phyloP scores from a whole-genome alignment of 106 monocot species.

The Alisma plantagoaquatica region DNA sequence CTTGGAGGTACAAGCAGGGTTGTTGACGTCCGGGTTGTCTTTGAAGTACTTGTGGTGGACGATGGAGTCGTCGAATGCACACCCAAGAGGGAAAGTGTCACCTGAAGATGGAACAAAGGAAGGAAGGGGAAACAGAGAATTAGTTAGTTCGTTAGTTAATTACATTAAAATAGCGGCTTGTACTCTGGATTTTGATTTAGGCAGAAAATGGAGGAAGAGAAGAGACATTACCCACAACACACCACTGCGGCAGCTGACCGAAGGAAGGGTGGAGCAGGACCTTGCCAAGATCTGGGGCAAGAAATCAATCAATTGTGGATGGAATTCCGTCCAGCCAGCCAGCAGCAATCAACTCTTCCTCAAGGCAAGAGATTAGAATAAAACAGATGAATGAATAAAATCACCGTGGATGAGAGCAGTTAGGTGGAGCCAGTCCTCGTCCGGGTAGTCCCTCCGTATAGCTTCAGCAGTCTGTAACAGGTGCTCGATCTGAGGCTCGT shows the following conservation, averaged over 20 bases:
- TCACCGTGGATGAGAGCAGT: conserved; percentile 24
- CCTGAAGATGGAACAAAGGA: no score
- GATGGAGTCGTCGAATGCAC: conserved; percentile 24
- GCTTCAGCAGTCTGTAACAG: conserved; percentile 45
- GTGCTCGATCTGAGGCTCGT: conserved; percentile 45
- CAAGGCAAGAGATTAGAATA: no score
- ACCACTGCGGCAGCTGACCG: conserved; percentile 30
- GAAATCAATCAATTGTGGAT: no score
- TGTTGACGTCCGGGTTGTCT: neutral
- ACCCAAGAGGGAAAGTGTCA: conserved; percentile 39
- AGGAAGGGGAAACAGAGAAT: no score
- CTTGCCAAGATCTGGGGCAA: conserved; percentile 40
- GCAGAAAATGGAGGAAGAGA: no score
- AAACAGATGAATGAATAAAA: neutral
- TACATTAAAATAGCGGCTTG: no score
- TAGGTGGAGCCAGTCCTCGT: conserved; percentile 33
- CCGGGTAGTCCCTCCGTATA: conserved; percentile 27
- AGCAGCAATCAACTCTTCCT: neutral
- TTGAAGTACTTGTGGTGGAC: conserved; percentile 9
- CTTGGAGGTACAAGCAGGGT: neutral
- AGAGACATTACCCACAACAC: conserved; percentile 29
- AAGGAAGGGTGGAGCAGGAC: conserved; percentile 29
- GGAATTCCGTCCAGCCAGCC: no score
- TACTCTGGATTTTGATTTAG: no score
- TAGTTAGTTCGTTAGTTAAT: no score